Percentiles rank a stretch among this genome's conserved stretches.
phyloP scores from a whole-genome alignment of 352 stramenopile species.

The Phytophthora pseudosyringae region DNA sequence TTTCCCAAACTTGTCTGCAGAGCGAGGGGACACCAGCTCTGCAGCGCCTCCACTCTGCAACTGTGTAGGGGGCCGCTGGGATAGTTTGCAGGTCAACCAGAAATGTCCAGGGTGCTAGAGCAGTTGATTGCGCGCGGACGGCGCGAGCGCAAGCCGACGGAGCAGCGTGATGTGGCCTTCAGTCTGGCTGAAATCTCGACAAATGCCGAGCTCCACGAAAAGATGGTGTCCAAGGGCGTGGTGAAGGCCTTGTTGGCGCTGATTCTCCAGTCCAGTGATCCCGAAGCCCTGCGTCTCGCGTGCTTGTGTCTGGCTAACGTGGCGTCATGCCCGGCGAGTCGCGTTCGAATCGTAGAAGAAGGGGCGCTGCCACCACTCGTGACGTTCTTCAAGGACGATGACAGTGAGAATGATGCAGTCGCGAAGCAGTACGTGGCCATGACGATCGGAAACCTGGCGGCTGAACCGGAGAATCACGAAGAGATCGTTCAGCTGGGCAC shows the following conservation, averaged over 20 bases:
- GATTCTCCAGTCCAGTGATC: slow-evolving; percentile 91
- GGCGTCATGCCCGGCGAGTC: slow-evolving; percentile 85
- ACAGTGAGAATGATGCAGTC: slow-evolving; percentile 82
- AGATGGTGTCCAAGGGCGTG: slow-evolving; percentile 95
- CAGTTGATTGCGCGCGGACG: slow-evolving; percentile 95
- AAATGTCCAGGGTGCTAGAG: slow-evolving; percentile 95
- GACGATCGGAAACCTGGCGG: slow-evolving; percentile 95
- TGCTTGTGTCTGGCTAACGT: slow-evolving; percentile 96
- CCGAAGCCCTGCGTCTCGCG: slow-evolving; percentile 93
- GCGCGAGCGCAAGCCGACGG: slow-evolving; percentile 93
- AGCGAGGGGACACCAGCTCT: slow-evolving; percentile 26
- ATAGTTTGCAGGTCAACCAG: not conserved
- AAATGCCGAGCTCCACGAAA: slow-evolving; percentile 92
- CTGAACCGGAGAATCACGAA: slow-evolving; percentile 95
- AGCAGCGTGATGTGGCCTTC: slow-evolving; percentile 97
- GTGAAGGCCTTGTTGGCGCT: slow-evolving; percentile 93
- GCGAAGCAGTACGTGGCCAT: slow-evolving; percentile 96
- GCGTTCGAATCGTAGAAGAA: slow-evolving; percentile 95
- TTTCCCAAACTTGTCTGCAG: slow-evolving; percentile 31
- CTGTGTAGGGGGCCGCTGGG: slow-evolving; percentile 8
- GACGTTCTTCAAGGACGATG: slow-evolving; percentile 89
- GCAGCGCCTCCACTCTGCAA: not conserved
- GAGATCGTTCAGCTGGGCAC: slow-evolving; percentile 92
- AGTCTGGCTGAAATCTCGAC: slow-evolving; percentile 96
- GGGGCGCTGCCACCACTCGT: slow-evolving; percentile 90